phyloP scores from a whole-genome alignment of 179 eudicot species.

The Beta macrorhiza region DNA sequence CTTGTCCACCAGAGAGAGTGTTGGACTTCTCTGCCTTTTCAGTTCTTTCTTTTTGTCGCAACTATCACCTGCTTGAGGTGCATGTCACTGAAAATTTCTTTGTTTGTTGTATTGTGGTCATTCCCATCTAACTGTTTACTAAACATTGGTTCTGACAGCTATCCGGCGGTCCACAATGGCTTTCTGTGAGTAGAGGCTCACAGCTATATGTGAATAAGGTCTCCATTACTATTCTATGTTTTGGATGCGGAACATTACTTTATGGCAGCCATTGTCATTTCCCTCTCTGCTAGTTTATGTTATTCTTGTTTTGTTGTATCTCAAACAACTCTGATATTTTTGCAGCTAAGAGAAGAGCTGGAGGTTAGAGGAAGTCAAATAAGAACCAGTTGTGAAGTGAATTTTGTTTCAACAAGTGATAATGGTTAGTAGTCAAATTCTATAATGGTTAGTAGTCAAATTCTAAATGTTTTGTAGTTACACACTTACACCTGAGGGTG shows the following conservation, averaged over 20 bases:
- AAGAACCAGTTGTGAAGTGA: constrained; percentile 51
- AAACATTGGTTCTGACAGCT: constrained; percentile 42
- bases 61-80: constrained; percentile 89
- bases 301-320: not conserved
- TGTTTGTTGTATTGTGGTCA: not conserved
- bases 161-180: constrained; percentile 91
- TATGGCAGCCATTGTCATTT: not conserved
- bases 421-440: constrained; percentile 41
- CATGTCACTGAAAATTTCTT: constrained; percentile 1
- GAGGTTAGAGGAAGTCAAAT: constrained; percentile 59
- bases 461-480: not conserved
- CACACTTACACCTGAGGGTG: too few species aligned
- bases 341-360: constrained; percentile 60
- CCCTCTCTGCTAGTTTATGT: not conserved
- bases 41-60: constrained; percentile 81
- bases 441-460: constrained; percentile 42
- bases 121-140: not conserved
- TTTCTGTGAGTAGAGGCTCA: constrained; percentile 73
- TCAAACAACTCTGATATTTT: not conserved
- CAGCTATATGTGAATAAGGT: constrained; percentile 72
- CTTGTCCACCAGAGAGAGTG: constrained; percentile 76
- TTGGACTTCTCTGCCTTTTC: constrained; percentile 72
- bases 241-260: too few species aligned
- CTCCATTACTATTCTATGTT: not conserved
- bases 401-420: constrained; percentile 43